Conservation (phyloP, 139 green algal genomes). For the Klebsormidium nitens region DNA sequence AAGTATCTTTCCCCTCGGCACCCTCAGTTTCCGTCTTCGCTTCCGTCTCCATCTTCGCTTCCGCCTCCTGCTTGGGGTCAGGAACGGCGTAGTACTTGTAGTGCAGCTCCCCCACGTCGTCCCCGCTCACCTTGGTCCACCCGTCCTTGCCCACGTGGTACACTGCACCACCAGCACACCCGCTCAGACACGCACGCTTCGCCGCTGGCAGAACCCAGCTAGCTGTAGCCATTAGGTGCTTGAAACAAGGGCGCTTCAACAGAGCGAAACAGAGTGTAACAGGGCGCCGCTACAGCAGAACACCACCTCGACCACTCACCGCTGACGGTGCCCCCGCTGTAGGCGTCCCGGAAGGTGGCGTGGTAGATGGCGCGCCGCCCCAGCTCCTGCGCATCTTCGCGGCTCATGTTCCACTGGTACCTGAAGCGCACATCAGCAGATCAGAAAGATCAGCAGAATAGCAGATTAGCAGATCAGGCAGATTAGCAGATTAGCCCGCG, state of each 20-base stretch:
- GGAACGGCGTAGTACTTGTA: conserved; percentile 81
- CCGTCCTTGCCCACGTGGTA: conserved; percentile 94
- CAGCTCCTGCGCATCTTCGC: conserved; percentile 91
- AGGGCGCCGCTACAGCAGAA: no score
- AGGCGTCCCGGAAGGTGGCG: conserved; percentile 95
- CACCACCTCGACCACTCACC: conserved; percentile 45
- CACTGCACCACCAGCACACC: conserved; percentile 56
- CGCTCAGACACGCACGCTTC: no score
- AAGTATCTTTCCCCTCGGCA: no score
- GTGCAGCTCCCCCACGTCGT: conserved; percentile 93
- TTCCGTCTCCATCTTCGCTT: no score
- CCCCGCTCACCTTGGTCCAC: conserved; percentile 94
- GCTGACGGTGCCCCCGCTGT: conserved; percentile 88
- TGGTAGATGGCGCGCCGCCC: conserved; percentile 94
- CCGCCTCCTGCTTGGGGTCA: not conserved
- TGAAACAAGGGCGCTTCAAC: no score
- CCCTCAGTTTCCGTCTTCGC: no score
- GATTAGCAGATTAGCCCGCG: no score
- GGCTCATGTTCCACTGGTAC: conserved; percentile 72
- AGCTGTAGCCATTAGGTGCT: no score
- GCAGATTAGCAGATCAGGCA: no score
- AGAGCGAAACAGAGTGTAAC: conserved; percentile 8
- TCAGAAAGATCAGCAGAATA: no score
- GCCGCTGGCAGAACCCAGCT: no score
- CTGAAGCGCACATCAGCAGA: not conserved